Evolutionary conservation across 441 rosid species (phyloP), one percentile per base, ranked within the genome.

Genomic region (Corymbia calophylla): DNA sequence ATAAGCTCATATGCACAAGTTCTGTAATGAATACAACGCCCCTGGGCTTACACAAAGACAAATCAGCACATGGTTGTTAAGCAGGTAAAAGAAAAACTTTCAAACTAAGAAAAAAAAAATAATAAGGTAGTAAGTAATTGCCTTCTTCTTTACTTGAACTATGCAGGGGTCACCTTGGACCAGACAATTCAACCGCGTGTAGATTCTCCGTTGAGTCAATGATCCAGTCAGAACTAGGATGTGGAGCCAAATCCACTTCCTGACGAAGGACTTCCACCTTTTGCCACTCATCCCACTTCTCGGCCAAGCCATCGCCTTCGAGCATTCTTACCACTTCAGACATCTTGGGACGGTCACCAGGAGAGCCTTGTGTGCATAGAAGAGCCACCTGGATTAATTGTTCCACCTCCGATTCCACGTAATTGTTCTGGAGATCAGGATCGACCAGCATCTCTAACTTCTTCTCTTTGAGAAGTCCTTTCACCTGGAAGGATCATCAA

Each of bases 251-350:
- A 86, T 94, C 95, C 49, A 94, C 91, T 90, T 96, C 98, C 87
- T 95, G 96, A 53, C 98, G 96, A 86, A 93, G 95, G 88, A 95
- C 95, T 91, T 96, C 98, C 87, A 95, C 97, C 90, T 96, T 96
- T 88, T 96, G 98, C 99, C 97, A 96, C 91, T 96, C 98, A 54
- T 97, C 99, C 99, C 99, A 97, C 93, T 95, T 94, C 94, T 97
- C 98, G 1, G 95, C 98, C 92, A 96, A 92, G 70, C 98, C 98
- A 85, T 96, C 98, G 31, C 98, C 98, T 92, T 96, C 99, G 9
- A 97, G 98, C 98, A 97, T 97, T 90, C 97, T 94, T 82, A 97
- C 98, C 49, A 96, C 99, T 87, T 97, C 99, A 7, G 98, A 95
- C 99, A 97, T 97, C 94, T 97, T 97, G 3, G 99, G 99, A 89